These are phyloP conservation scores for Aphanomyces cochlioides DNA, from an alignment of 352 stramenopile species.

Conservation along the genomic window DNA sequence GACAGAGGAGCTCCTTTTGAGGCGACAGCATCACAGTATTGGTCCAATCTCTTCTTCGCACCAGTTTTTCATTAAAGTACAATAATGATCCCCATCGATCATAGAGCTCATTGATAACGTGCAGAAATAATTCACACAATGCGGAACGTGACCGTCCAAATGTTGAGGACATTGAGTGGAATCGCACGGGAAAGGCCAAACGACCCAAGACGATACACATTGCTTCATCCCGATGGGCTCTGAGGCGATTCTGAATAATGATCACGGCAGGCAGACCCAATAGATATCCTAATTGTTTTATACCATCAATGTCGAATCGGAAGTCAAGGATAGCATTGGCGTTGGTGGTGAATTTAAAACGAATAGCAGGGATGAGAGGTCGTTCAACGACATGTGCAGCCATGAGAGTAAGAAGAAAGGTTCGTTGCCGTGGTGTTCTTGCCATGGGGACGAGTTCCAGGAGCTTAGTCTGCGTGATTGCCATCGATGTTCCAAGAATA, in stretches of 20 bases:
- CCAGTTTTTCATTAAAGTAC: too few relatives aligned
- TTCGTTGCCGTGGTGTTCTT: not conserved
- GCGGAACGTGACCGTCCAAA: too few relatives aligned
- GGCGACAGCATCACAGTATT: too few relatives aligned
- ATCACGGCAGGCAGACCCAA: not conserved
- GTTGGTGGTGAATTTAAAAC: not conserved
- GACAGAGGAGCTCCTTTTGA: too few relatives aligned
- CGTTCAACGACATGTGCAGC: not conserved
- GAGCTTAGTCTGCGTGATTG: not conserved
- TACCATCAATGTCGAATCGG: not conserved
- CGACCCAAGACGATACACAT: too few relatives aligned
- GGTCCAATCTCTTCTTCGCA: too few relatives aligned
- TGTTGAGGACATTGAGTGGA: too few relatives aligned
- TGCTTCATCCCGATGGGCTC: not conserved
- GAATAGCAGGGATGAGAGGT: slow-evolving; percentile 1
- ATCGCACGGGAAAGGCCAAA: too few relatives aligned
- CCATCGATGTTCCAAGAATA: too few relatives aligned
- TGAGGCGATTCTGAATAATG: not conserved
- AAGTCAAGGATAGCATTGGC: not conserved
- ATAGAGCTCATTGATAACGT: too few relatives aligned
- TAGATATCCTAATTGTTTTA: not conserved
- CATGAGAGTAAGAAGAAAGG: not conserved
- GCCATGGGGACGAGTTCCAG: not conserved
- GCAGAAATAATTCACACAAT: too few relatives aligned
- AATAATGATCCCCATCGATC: too few relatives aligned